Conservation (phyloP, 768 basidiomycete genomes). For the Lactifluus hygrophoroides region DNA sequence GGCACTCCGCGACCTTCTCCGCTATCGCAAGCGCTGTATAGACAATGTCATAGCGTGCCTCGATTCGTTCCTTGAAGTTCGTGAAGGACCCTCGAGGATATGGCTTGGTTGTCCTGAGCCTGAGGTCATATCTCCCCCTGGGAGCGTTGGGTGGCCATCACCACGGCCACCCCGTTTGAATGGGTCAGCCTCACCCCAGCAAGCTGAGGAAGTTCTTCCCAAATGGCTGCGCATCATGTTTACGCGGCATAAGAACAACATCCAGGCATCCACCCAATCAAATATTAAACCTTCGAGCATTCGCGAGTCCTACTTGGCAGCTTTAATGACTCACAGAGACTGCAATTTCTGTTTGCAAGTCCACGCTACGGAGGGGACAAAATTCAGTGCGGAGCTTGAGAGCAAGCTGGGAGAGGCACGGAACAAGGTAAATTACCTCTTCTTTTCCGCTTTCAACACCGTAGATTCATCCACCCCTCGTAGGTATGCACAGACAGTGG, state of each 20-base stretch:
- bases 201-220: neutral
- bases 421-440: too few relatives aligned
- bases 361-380: too few relatives aligned
- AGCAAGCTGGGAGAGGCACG: neutral
- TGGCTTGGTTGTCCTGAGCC: too few relatives aligned
- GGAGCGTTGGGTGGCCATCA: too few relatives aligned
- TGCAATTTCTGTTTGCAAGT: neutral
- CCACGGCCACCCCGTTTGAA: too few relatives aligned
- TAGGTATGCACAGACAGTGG: neutral
- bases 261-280: too few relatives aligned
- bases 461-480: neutral
- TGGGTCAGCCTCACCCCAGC: too few relatives aligned
- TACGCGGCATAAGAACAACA: neutral
- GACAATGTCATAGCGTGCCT: neutral
- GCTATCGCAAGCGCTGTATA: neutral
- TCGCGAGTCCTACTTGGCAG: neutral
- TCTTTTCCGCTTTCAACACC: neutral
- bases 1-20: too few relatives aligned
- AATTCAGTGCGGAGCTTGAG: too few relatives aligned
- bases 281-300: neutral
- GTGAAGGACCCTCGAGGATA: neutral
- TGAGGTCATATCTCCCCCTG: too few relatives aligned
- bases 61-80: too few relatives aligned
- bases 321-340: neutral
- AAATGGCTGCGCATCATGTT: neutral